Evolutionary conservation across 192 early-diverging fungal genomes (phyloP).

Genomic region (Entophlyctis luteolus): DNA sequence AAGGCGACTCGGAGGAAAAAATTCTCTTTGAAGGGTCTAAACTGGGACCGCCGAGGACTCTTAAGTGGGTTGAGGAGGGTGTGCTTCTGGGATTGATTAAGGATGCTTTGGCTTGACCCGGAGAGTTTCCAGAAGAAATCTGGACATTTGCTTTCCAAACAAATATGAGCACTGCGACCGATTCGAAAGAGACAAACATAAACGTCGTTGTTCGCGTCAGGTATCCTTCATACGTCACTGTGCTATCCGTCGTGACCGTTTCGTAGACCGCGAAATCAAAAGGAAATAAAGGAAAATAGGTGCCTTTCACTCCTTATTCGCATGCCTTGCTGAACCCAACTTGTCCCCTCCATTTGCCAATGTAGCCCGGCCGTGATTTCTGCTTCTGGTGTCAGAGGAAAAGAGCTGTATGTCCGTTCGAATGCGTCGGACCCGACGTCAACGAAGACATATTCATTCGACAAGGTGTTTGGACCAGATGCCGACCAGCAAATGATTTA

Average conservation of each 20-base stretch:
- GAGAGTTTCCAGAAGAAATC: neutral
- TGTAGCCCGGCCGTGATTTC: slow-evolving; percentile 52
- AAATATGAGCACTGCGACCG: neutral
- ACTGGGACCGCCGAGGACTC: too few species aligned
- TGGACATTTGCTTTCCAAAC: too few species aligned
- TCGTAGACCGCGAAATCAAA: slow-evolving; percentile 49
- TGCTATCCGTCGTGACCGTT: neutral
- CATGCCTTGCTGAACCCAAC: too few species aligned
- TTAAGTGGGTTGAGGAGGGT: too few species aligned
- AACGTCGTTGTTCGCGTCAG: slow-evolving; percentile 47
- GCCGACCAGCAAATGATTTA: slow-evolving; percentile 78
- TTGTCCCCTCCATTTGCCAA: too few species aligned
- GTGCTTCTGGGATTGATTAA: too few species aligned
- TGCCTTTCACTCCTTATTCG: too few species aligned
- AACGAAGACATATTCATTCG: slow-evolving; percentile 80
- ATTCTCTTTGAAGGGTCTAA: too few species aligned
- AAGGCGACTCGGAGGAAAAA: too few species aligned
- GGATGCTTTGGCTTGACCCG: neutral
- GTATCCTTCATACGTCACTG: slow-evolving; percentile 13
- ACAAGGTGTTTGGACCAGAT: slow-evolving; percentile 87
- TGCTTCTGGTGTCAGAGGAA: slow-evolving; percentile 47
- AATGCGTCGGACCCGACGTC: slow-evolving; percentile 46
- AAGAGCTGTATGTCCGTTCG: slow-evolving; percentile 59
- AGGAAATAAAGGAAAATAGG: slow-evolving; percentile 65
- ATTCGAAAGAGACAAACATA: slow-evolving; percentile 49